These are phyloP conservation scores for Coelastrella sp. DNA, from an alignment of 139 green algal species.

Conservation along the genomic window DNA sequence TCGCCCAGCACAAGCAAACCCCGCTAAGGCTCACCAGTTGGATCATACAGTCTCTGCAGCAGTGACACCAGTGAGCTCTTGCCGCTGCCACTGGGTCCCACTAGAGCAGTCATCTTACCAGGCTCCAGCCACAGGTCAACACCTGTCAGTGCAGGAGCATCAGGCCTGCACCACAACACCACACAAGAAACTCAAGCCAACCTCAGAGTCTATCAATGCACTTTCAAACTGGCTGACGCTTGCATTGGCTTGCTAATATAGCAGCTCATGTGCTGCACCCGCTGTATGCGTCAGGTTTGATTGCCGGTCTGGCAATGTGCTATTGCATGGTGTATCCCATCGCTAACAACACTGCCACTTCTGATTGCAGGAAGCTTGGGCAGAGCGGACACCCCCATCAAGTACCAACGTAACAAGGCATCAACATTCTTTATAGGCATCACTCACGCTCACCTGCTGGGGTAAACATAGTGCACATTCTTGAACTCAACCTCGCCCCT, in stretches of 20 bases:
- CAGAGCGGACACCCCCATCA: too few species aligned
- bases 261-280: background rate
- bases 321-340: too few species aligned
- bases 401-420: too few species aligned
- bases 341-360: background rate
- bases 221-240: background rate
- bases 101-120: slow-evolving; percentile 77
- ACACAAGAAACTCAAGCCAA: background rate
- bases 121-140: slow-evolving; percentile 70
- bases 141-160: slow-evolving; percentile 59
- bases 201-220: background rate
- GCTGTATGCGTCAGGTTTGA: too few species aligned
- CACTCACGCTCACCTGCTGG: background rate
- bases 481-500: slow-evolving; percentile 68
- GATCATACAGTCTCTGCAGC: slow-evolving; percentile 87
- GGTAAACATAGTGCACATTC: slow-evolving; percentile 68
- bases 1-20: background rate
- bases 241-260: too few species aligned
- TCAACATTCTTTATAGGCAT: background rate
- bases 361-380: background rate
- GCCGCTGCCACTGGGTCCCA: slow-evolving; percentile 72
- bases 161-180: slow-evolving; percentile 11
- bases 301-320: background rate
- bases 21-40: slow-evolving; percentile 35
- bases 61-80: slow-evolving; percentile 84